These are phyloP conservation scores for Musa troglodytarum DNA, from an alignment of 176 grass and related monocot genomes.

Conservation along the genomic window DNA sequence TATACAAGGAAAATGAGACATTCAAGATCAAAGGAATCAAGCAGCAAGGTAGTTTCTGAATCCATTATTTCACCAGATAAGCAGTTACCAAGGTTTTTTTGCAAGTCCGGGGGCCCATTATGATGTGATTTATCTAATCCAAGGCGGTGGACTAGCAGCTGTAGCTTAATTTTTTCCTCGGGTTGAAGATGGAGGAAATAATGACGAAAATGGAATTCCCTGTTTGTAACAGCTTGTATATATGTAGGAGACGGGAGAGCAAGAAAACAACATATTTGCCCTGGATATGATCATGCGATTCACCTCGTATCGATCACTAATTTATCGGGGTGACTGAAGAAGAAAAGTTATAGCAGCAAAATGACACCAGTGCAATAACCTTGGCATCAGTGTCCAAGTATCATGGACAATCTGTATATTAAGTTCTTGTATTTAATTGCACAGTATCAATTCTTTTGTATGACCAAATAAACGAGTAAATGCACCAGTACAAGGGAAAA, in stretches of 20 bases:
- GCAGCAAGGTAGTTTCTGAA: neutral
- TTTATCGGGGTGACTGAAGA: neutral
- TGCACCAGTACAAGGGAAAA: too few species aligned
- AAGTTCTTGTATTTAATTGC: neutral
- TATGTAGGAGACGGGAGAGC: neutral
- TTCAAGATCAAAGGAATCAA: neutral
- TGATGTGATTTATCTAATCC: neutral
- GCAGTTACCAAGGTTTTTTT: neutral
- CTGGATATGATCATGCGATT: neutral
- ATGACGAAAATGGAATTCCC: too few species aligned
- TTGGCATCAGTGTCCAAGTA: neutral
- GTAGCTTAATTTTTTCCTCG: neutral
- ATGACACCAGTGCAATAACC: neutral
- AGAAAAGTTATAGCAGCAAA: neutral
- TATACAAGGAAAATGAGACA: neutral
- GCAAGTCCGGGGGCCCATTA: neutral
- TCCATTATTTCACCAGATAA: neutral
- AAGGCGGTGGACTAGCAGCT: neutral
- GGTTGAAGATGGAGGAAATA: neutral
- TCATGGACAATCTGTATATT: neutral
- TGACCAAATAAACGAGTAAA: neutral
- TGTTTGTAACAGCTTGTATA: neutral
- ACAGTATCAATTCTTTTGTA: slow-evolving; percentile 1
- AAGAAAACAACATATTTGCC: neutral
- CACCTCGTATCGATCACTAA: neutral